These are phyloP conservation scores for Wickerhamomyces chaumierensis DNA, from an alignment of 805 yeast genomes.

Conservation along the genomic window DNA sequence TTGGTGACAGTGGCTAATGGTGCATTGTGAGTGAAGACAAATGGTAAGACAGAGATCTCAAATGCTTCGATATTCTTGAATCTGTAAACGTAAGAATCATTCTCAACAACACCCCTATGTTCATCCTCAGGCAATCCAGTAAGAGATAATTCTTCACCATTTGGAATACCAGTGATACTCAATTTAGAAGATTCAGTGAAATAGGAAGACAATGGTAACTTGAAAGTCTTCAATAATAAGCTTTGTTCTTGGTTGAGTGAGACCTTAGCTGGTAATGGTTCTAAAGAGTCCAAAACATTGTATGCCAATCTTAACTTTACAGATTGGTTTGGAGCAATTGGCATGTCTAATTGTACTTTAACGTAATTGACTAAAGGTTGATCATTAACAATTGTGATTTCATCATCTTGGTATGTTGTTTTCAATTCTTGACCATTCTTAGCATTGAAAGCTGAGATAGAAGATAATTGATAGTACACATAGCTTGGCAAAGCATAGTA, in stretches of 20 bases:
- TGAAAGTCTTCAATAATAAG: conserved; percentile 40
- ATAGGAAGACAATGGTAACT: conserved; percentile 54
- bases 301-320: conserved; percentile 37
- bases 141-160: conserved; percentile 33
- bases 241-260: conserved; percentile 51
- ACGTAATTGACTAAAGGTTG: conserved; percentile 26
- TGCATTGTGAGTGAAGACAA: conserved; percentile 51
- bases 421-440: background rate
- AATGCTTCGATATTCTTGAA: conserved; percentile 41
- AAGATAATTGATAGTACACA: conserved; percentile 23
- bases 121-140: conserved; percentile 19
- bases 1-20: conserved; percentile 54
- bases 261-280: conserved; percentile 56
- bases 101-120: conserved; percentile 26
- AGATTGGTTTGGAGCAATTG: conserved; percentile 53
- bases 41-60: conserved; percentile 34
- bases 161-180: conserved; percentile 31
- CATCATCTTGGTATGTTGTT: background rate
- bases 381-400: conserved; percentile 13
- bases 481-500: conserved; percentile 45
- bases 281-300: conserved; percentile 34
- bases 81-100: conserved; percentile 38
- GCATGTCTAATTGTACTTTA: conserved; percentile 43
- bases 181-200: conserved; percentile 35
- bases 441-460: background rate